phyloP scores from a whole-genome alignment of 139 green algal species.

The Coelastrella sp. region DNA sequence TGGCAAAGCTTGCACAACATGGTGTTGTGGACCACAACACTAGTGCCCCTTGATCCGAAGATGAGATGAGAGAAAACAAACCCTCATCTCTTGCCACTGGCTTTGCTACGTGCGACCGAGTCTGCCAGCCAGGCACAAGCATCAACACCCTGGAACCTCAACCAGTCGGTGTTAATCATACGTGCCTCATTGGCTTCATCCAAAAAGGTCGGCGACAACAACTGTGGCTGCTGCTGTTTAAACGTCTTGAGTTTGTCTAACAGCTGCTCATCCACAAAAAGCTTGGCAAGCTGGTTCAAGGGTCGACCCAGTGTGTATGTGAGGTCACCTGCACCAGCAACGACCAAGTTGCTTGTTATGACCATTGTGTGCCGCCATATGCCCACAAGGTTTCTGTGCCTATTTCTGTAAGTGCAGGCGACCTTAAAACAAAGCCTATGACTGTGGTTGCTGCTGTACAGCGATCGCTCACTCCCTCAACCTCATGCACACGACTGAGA shows the following conservation, averaged over 20 bases:
- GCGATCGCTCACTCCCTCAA: no score
- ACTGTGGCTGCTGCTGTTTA: neutral
- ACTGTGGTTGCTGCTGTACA: no score
- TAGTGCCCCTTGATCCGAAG: no score
- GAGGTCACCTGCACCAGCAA: conserved; percentile 18
- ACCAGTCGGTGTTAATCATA: conserved; percentile 25
- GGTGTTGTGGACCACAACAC: no score
- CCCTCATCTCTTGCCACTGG: neutral
- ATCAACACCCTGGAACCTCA: conserved; percentile 31
- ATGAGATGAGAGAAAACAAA: no score
- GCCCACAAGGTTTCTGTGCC: no score
- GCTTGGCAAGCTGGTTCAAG: conserved; percentile 33
- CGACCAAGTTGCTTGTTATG: no score
- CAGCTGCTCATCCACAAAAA: conserved; percentile 33
- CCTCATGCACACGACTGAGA: no score
- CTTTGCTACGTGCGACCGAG: neutral
- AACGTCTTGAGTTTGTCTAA: neutral
- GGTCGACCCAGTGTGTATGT: conserved; percentile 35
- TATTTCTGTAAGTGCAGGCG: no score
- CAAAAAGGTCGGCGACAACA: conserved; percentile 44
- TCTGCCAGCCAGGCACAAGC: conserved; percentile 29
- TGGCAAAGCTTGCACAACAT: no score
- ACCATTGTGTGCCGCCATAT: no score
- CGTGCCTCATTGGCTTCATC: conserved; percentile 37
- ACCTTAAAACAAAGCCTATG: no score